Conservation (phyloP, 768 basidiomycete genomes). For the Amanita rubescens region DNA sequence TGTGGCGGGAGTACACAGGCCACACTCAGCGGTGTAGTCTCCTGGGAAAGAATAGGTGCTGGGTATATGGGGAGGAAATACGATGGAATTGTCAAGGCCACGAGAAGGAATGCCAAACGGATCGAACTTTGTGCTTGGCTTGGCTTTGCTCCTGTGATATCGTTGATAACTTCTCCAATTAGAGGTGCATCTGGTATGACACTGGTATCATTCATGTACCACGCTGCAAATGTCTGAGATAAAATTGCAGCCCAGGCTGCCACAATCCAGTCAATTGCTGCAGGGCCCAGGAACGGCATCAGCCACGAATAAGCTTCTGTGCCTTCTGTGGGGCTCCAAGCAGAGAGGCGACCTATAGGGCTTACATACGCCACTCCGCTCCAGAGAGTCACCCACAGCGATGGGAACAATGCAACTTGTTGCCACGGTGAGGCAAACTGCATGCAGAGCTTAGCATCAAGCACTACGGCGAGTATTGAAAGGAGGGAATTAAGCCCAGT, state of each 20-base stretch:
- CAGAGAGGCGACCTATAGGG: constrained; percentile 63
- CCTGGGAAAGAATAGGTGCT: constrained; percentile 25
- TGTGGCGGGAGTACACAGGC: constrained; percentile 61
- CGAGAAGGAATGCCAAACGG: constrained; percentile 31
- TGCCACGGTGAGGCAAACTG: constrained; percentile 29
- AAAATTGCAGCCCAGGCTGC: constrained; percentile 71
- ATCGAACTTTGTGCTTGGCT: neutral
- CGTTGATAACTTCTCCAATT: constrained; percentile 8
- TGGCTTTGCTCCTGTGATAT: neutral
- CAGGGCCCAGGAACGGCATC: constrained; percentile 47
- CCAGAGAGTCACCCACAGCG: constrained; percentile 64
- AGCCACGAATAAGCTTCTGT: constrained; percentile 58
- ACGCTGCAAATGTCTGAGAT: constrained; percentile 44
- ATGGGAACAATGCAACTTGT: constrained; percentile 55
- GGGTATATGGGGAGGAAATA: constrained; percentile 36
- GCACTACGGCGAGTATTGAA: constrained; percentile 31
- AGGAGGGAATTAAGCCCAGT: constrained; percentile 38
- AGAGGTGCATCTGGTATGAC: constrained; percentile 14
- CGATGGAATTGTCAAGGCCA: constrained; percentile 49
- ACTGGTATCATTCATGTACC: constrained; percentile 43
- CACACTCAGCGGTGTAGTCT: constrained; percentile 51
- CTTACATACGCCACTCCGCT: constrained; percentile 42
- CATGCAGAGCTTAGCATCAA: constrained; percentile 29
- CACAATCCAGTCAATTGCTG: constrained; percentile 63
- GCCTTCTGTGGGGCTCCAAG: constrained; percentile 59